Base-by-base conservation (phyloP, 2,329 filamentous ascomycete species). In the Xenosphaeropsis pyriputrescens region DNA sequence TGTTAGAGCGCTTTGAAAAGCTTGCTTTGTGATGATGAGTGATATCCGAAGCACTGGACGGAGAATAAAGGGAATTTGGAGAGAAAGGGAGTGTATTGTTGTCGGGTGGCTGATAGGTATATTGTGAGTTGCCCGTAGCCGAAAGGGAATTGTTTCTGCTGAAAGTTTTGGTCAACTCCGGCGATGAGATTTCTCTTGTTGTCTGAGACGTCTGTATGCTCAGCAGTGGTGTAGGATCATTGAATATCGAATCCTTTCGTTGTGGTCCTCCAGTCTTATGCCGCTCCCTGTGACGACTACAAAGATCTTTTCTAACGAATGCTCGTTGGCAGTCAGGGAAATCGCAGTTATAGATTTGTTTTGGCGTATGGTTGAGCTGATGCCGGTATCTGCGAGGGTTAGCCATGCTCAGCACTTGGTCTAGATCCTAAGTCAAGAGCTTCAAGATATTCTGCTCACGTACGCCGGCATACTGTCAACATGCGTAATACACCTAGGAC, bases 321-420 rank as follows among this genome's bases (percentile, higher is more conserved):
- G 83, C 79, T 37, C 89, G 80, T 43, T 79, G 75, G 59, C 91
- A 98, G 53, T 88, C 85, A 15, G 85, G 84, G 51, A 88, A 94
- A 53, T 93, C 85, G 64, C 91, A 96, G 52, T 76, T 75, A 56
- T 93, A 96, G 39, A 94, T 93, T 55, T 93, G 85, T 61, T 95
- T 95, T 14, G 89, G 89, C 40, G 84, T 81, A 61, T 96, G 91
- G 56, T 98, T 98, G 48, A 96, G 63, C 61, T 96, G 88, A 60
- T 96, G 89, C 34, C 91, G 77, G 62, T 95, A 76, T 34, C 74
- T 79, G 43, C 33, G 15, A 31, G 12, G 12, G 22, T 26, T 26
- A 26, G 22, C 22, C 22, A 26, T 3, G 22, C 22, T 11, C 12
- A 26, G 12, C 4, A 26, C 22, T 26, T 5, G 22, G 8, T 6